These are phyloP conservation scores for Dipodascus geniculatus DNA, from an alignment of 805 yeast species.

Conservation along the genomic window DNA sequence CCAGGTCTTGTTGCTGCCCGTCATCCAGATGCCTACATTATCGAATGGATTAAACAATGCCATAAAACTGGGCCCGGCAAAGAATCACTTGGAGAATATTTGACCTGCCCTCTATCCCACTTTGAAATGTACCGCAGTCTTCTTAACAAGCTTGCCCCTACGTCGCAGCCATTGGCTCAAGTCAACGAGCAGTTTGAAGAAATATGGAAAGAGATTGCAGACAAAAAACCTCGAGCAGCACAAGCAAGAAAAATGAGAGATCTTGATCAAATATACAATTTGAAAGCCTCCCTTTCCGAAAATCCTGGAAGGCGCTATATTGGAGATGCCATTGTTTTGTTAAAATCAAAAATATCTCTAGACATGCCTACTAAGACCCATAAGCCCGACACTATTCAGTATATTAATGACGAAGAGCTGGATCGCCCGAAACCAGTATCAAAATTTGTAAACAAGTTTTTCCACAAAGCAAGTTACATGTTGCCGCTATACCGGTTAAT, in stretches of 20 bases:
- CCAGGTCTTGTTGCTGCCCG: slow-evolving; percentile 6
- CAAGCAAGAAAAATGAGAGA: slow-evolving; percentile 9
- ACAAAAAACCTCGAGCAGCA: slow-evolving; percentile 10
- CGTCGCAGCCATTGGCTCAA: slow-evolving; percentile 6
- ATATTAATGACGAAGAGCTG: neutral
- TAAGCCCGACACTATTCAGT: slow-evolving; percentile 1
- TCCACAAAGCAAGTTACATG: slow-evolving; percentile 1
- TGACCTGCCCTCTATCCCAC: slow-evolving; percentile 15
- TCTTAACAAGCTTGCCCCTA: slow-evolving; percentile 7
- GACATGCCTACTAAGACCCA: slow-evolving; percentile 2
- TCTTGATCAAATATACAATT: slow-evolving; percentile 11
- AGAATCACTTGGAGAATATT: slow-evolving; percentile 14
- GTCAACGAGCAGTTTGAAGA: slow-evolving; percentile 6
- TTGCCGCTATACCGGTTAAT: slow-evolving; percentile 1
- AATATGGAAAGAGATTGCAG: slow-evolving; percentile 9
- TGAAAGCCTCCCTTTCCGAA: slow-evolving; percentile 5
- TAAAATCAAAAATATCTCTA: slow-evolving; percentile 3
- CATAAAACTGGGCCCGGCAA: slow-evolving; percentile 2
- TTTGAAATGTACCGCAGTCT: slow-evolving; percentile 10
- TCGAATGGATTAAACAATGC: slow-evolving; percentile 15
- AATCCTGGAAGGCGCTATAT: slow-evolving; percentile 3
- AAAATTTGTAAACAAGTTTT: slow-evolving; percentile 1
- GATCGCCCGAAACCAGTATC: slow-evolving; percentile 1
- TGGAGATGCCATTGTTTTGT: slow-evolving; percentile 11
- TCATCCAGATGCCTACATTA: slow-evolving; percentile 11